Percentiles rank a stretch among this genome's conserved stretches.
phyloP scores from a whole-genome alignment of 108 stramenopile species.

The Stephanodiscus triporus region DNA sequence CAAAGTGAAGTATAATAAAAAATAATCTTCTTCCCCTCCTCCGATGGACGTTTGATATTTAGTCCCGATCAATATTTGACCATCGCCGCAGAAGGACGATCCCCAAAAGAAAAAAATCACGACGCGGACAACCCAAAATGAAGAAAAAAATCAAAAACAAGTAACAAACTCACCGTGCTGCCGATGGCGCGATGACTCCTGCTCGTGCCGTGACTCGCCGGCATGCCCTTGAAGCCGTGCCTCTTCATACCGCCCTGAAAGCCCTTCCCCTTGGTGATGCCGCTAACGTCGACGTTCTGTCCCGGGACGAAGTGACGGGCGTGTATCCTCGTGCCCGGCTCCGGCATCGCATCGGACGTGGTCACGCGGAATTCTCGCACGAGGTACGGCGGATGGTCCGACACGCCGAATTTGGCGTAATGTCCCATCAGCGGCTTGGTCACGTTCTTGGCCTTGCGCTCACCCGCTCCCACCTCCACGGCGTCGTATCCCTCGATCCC shows the following conservation, averaged over 20 bases:
- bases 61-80: no score
- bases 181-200: conserved; percentile 91
- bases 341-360: conserved; percentile 72
- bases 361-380: conserved; percentile 86
- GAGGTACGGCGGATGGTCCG: conserved; percentile 76
- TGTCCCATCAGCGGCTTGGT: conserved; percentile 71
- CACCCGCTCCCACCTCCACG: conserved; percentile 94
- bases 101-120: no score
- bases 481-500: conserved; percentile 86
- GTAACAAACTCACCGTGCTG: conserved; percentile 51
- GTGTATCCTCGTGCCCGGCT: conserved; percentile 79
- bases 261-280: conserved; percentile 96
- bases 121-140: conserved; percentile 15
- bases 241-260: conserved; percentile 99
- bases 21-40: conserved; percentile 19
- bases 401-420: conserved; percentile 59
- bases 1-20: conserved; percentile 32
- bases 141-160: neutral
- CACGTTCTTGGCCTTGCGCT: conserved; percentile 91
- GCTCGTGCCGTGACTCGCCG: conserved; percentile 94
- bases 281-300: conserved; percentile 94
- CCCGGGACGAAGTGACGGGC: conserved; percentile 98
- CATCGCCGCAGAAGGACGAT: no score
- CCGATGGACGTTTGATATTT: conserved; percentile 11
- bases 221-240: conserved; percentile 93